Base-by-base conservation (phyloP, 371 early-diverging fungal genomes). In the Mortierella sp. region DNA sequence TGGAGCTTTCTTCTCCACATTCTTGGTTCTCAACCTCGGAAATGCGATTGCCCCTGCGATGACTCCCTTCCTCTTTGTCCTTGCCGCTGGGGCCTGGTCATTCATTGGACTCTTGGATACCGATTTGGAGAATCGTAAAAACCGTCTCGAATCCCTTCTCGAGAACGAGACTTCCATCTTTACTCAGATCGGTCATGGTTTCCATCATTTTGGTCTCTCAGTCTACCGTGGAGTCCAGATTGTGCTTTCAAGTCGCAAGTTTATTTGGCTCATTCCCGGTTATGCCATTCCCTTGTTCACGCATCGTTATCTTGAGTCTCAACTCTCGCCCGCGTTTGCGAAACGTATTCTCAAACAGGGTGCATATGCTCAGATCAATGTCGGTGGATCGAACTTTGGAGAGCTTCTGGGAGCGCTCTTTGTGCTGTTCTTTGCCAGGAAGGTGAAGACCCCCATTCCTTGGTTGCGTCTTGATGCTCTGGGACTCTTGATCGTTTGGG, bases 361-460 rank as follows among this genome's bases (percentile, higher is more conserved):
- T 28, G 73, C 79, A 26, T 81, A 72, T 50, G 54, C 79, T 21
- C 61, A 70, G 57, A 72, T 85, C 60, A 69, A 83, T 59, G 71
- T 78, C 31, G 83, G 80, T 39, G 82, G 82, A 9, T 83, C 84
- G 67, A 84, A 84, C 60, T 84, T 84, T 80, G 85, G 85, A 51
- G 85, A 84, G 54, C 47, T 82, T 15, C 53, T 72, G 56, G 85
- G 85, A 34, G 83, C 85, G 15, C 52, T 81, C 49, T 69, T 73
- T 24, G 85, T 84, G 23, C 69, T 84, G n/a, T 47, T 80, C 56
- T 79, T 84, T 60, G 69, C 82, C 48, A 60, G 32, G 23, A 59
- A 37, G 61, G 37, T 84, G 62, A 71, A 72, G 68, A 82, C 84
- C 23, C 83, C 85, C 19, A 64, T 84, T 11, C 85, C 85, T 0